phyloP scores from a whole-genome alignment of 2,329 filamentous ascomycete genomes.

The Metarhizium rileyi region DNA sequence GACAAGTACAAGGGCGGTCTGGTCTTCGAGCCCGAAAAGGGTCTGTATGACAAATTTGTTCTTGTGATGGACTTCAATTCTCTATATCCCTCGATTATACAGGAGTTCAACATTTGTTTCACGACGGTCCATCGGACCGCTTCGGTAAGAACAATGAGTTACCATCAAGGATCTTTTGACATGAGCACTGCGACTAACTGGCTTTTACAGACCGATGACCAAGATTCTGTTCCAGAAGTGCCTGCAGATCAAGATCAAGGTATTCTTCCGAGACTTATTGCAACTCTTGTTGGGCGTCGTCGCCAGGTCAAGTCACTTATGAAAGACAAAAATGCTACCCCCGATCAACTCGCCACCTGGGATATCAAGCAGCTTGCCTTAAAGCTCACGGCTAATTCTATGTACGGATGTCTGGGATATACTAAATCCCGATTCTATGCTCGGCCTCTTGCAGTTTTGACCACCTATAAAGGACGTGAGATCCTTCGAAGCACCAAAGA shows the following conservation, averaged over 20 bases:
- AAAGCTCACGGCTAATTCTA: constrained; percentile 97
- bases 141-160: constrained; percentile 42
- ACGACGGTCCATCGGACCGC: constrained; percentile 80
- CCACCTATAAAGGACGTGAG: constrained; percentile 94
- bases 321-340: constrained; percentile 82
- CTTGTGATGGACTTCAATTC: constrained; percentile 99
- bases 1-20: constrained; percentile 99
- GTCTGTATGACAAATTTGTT: constrained; percentile 95
- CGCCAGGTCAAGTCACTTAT: constrained; percentile 92
- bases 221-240: constrained; percentile 82
- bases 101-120: constrained; percentile 99
- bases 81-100: constrained; percentile 95
- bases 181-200: constrained; percentile 9
- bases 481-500: constrained; percentile 95
- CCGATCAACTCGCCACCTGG: constrained; percentile 86
- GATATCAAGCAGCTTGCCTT: constrained; percentile 96
- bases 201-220: constrained; percentile 46
- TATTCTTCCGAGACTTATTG: constrained; percentile 82
- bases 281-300: constrained; percentile 79
- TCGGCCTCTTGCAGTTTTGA: constrained; percentile 86
- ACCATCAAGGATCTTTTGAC: neutral
- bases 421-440: constrained; percentile 97
- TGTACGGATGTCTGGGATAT: constrained; percentile 98
- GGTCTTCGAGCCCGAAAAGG: constrained; percentile 95
- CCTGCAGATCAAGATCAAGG: constrained; percentile 70